Evolutionary conservation across 805 yeast species (phyloP).

Genomic region (Isabelozyma rhagii): DNA sequence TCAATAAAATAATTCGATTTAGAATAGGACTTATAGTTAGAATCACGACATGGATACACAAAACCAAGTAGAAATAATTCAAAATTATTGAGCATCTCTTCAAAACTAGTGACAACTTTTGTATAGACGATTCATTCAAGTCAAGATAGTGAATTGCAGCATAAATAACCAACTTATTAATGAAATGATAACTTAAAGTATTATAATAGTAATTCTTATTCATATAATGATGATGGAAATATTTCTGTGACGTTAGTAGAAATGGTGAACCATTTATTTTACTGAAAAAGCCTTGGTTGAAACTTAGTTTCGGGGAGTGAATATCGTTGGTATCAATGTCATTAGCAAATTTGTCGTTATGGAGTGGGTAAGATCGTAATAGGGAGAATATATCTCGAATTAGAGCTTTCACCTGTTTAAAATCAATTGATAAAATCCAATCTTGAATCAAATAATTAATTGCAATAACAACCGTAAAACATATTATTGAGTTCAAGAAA

Average conservation of each 20-base stretch:
- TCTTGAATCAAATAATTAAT: conserved; percentile 14
- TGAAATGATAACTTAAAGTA: neutral
- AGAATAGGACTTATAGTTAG: conserved; percentile 16
- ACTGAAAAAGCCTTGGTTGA: neutral
- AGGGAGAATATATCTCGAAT: neutral
- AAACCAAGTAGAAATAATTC: conserved; percentile 16
- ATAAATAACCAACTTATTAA: neutral
- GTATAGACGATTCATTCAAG: neutral
- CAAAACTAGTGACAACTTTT: conserved; percentile 6
- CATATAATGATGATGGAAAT: neutral
- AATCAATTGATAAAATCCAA: conserved; percentile 4
- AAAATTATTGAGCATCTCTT: conserved; percentile 8
- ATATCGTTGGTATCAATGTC: neutral
- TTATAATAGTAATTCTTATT: neutral
- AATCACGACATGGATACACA: conserved; percentile 25
- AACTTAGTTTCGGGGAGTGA: neutral
- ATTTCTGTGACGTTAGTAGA: conserved; percentile 3
- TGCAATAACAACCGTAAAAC: conserved; percentile 17
- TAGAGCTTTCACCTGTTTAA: neutral
- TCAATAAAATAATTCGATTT: conserved; percentile 10
- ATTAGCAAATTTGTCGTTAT: neutral
- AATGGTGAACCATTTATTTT: neutral
- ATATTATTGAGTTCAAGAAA: conserved; percentile 16
- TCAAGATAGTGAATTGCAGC: neutral
- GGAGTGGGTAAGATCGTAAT: neutral